These are phyloP conservation scores for Creolimax fragrantissima DNA, from an alignment of 78 protist species.

Conservation along the genomic window DNA sequence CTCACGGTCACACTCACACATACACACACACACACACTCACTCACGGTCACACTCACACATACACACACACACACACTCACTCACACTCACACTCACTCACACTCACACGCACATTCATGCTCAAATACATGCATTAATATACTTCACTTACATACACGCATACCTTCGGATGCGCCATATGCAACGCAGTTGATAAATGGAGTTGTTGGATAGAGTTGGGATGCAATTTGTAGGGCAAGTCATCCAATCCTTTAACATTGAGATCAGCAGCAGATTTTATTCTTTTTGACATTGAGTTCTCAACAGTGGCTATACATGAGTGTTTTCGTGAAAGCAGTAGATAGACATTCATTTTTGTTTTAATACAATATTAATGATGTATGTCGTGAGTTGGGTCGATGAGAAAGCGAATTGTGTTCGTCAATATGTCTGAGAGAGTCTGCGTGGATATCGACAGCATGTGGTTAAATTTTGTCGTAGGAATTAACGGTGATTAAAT, in stretches of 20 bases:
- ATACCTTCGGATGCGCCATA: not conserved
- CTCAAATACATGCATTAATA: not conserved
- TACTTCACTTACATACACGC: not conserved
- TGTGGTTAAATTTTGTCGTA: too few relatives aligned
- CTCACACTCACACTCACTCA: not conserved
- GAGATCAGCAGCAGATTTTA: not conserved
- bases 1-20: not conserved
- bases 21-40: not conserved
- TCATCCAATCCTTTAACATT: not conserved
- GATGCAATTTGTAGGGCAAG: not conserved
- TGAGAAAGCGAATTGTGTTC: too few relatives aligned
- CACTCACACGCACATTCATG: not conserved
- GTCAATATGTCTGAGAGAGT: too few relatives aligned
- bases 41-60: not conserved
- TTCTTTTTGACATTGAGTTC: not conserved
- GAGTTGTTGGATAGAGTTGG: not conserved
- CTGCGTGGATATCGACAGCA: too few relatives aligned
- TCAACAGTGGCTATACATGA: not conserved
- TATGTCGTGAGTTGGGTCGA: too few relatives aligned
- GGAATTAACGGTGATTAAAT: too few relatives aligned
- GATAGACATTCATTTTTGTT: too few relatives aligned
- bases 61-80: not conserved
- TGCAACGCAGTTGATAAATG: not conserved
- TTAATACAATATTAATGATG: too few relatives aligned
- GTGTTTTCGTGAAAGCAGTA: too few relatives aligned